Evolutionary conservation across 2,329 filamentous ascomycete species (phyloP).

Genomic region (Cladosporium sp.): DNA sequence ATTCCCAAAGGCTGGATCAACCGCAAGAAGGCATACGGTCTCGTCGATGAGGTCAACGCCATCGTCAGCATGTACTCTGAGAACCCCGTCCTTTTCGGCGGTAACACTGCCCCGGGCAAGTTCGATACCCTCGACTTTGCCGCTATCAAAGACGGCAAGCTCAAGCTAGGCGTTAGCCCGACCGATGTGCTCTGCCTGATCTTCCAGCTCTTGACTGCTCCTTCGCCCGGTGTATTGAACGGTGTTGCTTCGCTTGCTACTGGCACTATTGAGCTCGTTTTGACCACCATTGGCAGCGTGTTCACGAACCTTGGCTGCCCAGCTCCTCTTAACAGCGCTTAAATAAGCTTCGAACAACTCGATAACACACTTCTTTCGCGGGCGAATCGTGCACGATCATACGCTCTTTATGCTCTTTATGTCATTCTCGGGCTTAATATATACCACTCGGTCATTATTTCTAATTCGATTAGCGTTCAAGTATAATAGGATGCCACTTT

Average conservation of each 20-base stretch:
- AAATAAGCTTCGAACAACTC: not conserved
- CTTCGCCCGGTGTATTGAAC: constrained; percentile 32
- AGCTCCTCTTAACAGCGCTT: constrained; percentile 19
- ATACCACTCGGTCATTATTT: not conserved
- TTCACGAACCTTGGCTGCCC: constrained; percentile 31
- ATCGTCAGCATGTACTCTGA: constrained; percentile 29
- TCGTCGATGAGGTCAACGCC: not conserved
- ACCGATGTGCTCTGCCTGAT: constrained; percentile 33
- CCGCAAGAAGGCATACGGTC: not conserved
- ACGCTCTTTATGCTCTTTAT: not conserved
- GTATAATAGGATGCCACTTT: too few species aligned
- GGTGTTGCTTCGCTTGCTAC: constrained; percentile 28
- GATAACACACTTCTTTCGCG: not conserved
- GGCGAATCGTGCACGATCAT: not conserved
- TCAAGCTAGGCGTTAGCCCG: constrained; percentile 23
- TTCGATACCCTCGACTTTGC: constrained; percentile 35
- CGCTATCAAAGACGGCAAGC: constrained; percentile 33
- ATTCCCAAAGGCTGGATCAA: not conserved
- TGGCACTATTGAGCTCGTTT: constrained; percentile 23
- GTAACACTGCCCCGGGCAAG: constrained; percentile 35
- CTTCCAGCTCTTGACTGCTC: constrained; percentile 35
- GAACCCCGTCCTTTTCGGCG: constrained; percentile 41
- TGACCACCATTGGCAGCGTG: constrained; percentile 22
- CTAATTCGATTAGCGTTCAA: too few species aligned
- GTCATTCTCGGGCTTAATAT: not conserved